A percentile compares a stretch with the other conserved stretches of the same genome.
Evolutionary conservation across 2,329 filamentous ascomycete genomes (phyloP).

Genomic region (Ramularia endophylla): DNA sequence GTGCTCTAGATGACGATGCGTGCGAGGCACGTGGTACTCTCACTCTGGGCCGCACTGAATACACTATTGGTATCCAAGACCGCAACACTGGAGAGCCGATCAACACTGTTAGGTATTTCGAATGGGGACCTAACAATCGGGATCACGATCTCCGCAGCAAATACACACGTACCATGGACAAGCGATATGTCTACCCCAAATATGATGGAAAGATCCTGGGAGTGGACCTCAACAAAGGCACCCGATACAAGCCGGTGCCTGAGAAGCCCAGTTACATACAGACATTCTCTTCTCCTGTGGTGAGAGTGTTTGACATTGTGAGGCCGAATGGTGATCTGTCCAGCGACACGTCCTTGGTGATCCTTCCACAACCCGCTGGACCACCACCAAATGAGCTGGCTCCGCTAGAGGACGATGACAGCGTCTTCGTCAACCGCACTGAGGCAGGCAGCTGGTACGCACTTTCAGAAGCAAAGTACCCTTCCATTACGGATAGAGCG

Average conservation of each 20-base stretch:
- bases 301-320: slow-evolving; percentile 29
- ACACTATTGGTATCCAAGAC: slow-evolving; percentile 79
- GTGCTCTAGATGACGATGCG: slow-evolving; percentile 53
- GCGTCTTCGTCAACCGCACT: slow-evolving; percentile 79
- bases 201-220: slow-evolving; percentile 81
- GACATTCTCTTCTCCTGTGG: slow-evolving; percentile 30
- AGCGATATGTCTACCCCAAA: slow-evolving; percentile 80
- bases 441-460: slow-evolving; percentile 89
- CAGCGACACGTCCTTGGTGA: slow-evolving; percentile 67
- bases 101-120: slow-evolving; percentile 85
- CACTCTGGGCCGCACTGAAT: slow-evolving; percentile 80
- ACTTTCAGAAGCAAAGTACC: slow-evolving; percentile 79
- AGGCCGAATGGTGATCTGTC: slow-evolving; percentile 58
- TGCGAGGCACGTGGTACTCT: slow-evolving; percentile 76
- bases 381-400: slow-evolving; percentile 34
- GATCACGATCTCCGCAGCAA: slow-evolving; percentile 83
- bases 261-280: slow-evolving; percentile 23
- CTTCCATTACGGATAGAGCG: slow-evolving; percentile 69
- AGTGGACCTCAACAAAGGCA: slow-evolving; percentile 59
- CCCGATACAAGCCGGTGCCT: slow-evolving; percentile 19
- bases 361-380: slow-evolving; percentile 80
- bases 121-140: slow-evolving; percentile 90
- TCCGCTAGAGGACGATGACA: slow-evolving; percentile 32
- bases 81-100: slow-evolving; percentile 66
- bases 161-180: slow-evolving; percentile 72